Base-by-base conservation (phyloP, 2,329 filamentous ascomycete genomes). In the Ophiocordyceps unilateralis region DNA sequence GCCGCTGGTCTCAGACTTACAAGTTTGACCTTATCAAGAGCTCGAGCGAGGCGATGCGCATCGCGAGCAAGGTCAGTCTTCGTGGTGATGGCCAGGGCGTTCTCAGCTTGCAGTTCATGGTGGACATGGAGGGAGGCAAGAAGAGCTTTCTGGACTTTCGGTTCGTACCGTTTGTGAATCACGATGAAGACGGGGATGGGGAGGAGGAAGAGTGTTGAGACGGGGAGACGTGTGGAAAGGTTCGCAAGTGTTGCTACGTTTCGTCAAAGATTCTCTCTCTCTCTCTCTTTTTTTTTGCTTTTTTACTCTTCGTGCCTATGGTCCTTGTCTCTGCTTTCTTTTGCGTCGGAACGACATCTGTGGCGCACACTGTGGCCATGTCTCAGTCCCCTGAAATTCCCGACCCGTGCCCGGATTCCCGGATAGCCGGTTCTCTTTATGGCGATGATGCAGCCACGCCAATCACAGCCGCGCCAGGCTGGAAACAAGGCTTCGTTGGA, bases 41-140 rank as follows among this genome's bases (percentile, higher is more conserved):
- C 49, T 88, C 89, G 0, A 78, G 78, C 39, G 80, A 89, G 49
- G 89, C 91, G n/a, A 96, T 98, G 89, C 78, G 81, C 39, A 76
- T 87, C 32, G 86, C 88, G 5, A 88, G 75, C 54, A 98, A 96
- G 62, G 88, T 96, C 45, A 94, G 87, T 56, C 72, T 98, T 47
- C 72, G 91, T 15, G 81, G 86, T 0, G 91, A 98, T 60, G 70
- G 74, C 2, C 85, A 94, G 57, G 89, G 91, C 0, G 89, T 98
- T 24, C 61, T 98, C 49, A 95, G 85, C 60, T 64, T 96, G 58
- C 91, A 98, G 56, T 95, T 96, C 54, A 91, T 98, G 82, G 81
- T 98, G 15, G 86, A 95, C 56, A 70, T 88, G 37, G 85, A 91
- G 47, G 73, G 74, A 7, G 72, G 74, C 5, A 68, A 69, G 21